Evolutionary conservation across 306 rosid species (phyloP).

Genomic region (Quercus parvula): DNA sequence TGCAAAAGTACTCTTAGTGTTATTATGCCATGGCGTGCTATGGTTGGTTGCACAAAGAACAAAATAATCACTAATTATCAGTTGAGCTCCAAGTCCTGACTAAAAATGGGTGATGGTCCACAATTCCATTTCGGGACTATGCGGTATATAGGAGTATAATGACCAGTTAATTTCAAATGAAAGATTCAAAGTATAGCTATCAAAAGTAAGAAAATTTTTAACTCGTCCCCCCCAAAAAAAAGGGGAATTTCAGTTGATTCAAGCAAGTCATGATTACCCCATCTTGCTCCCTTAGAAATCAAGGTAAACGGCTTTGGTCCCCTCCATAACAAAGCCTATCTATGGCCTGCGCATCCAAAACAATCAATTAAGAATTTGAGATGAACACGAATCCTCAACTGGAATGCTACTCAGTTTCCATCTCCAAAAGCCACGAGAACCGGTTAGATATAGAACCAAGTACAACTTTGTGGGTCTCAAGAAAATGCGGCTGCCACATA

Average conservation of each 20-base stretch:
- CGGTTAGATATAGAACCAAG: constrained; percentile 7
- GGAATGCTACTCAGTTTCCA: background rate
- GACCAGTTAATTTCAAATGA: background rate
- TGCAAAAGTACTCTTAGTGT: background rate
- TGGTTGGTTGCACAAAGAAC: background rate
- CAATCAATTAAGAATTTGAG: background rate
- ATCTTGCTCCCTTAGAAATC: constrained; percentile 22
- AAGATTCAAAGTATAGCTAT: background rate
- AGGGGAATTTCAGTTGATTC: background rate
- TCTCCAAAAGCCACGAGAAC: background rate
- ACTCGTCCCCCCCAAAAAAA: background rate
- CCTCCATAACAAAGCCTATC: constrained; percentile 40
- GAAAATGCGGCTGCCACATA: constrained; percentile 41
- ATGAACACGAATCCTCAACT: background rate
- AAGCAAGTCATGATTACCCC: constrained; percentile 18
- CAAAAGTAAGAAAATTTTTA: background rate
- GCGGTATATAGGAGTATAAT: background rate
- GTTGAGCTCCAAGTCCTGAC: background rate
- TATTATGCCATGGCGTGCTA: background rate
- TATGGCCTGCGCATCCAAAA: constrained; percentile 16
- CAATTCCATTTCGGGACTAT: constrained; percentile 8
- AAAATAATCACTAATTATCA: background rate
- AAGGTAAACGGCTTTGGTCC: constrained; percentile 38
- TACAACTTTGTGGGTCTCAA: constrained; percentile 41
- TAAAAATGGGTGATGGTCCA: constrained; percentile 13